phyloP scores from a whole-genome alignment of 2,329 filamentous ascomycete species.

The Coniochaeta prunicola region DNA sequence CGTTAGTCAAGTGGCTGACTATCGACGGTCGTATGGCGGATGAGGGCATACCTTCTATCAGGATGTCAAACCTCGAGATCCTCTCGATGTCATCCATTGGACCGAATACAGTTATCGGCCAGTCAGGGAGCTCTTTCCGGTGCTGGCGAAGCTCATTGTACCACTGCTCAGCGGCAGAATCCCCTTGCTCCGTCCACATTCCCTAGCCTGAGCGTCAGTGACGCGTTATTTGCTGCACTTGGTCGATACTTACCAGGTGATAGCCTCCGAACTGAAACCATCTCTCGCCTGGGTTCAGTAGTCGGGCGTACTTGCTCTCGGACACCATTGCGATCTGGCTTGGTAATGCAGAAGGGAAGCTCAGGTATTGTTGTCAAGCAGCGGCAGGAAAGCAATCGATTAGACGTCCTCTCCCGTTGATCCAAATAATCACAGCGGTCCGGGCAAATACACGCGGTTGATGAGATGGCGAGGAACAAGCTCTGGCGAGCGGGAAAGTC shows the following conservation, averaged over 20 bases:
- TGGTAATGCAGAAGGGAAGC: not conserved
- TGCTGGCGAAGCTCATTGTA: not conserved
- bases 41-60: not conserved
- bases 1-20: not conserved
- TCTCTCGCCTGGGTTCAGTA: not conserved
- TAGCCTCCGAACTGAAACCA: not conserved
- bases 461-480: no score
- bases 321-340: not conserved
- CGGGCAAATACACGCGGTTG: no score
- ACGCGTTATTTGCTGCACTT: not conserved
- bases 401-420: no score
- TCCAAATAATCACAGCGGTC: no score
- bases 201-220: not conserved
- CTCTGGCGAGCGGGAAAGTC: no score
- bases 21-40: not conserved
- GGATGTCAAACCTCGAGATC: not conserved
- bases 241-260: not conserved
- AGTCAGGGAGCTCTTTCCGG: not conserved
- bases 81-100: not conserved
- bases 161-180: not conserved
- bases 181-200: not conserved
- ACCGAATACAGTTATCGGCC: not conserved
- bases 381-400: not conserved
- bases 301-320: not conserved
- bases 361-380: not conserved